A percentile compares a stretch with the other conserved stretches of the same genome.
Evolutionary conservation across 768 basidiomycete genomes (phyloP).

Genomic region (Pholiota microspora): DNA sequence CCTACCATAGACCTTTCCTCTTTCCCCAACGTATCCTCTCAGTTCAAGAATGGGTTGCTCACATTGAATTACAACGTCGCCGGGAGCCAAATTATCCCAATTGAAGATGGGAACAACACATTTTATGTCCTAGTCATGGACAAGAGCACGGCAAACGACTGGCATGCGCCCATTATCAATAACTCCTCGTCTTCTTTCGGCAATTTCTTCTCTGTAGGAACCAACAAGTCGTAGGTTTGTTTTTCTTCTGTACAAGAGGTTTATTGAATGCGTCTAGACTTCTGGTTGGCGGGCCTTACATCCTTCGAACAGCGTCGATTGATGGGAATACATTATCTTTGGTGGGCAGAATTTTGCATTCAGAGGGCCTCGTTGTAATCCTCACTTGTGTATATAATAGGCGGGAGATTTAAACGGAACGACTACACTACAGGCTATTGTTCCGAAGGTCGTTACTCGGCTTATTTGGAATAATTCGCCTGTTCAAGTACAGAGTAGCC

Average conservation of each 20-base stretch:
- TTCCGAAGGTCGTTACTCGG: conserved; percentile 31
- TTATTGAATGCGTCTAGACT: conserved; percentile 24
- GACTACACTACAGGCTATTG: conserved; percentile 42
- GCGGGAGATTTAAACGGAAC: conserved; percentile 50
- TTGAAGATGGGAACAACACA: conserved; percentile 24
- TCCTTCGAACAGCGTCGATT: conserved; percentile 49
- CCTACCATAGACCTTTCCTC: conserved; percentile 27
- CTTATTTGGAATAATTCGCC: conserved; percentile 41
- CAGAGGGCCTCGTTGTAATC: not conserved
- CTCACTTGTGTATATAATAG: conserved; percentile 21
- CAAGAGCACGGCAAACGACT: conserved; percentile 44
- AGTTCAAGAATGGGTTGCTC: conserved; percentile 33
- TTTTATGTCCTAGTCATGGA: conserved; percentile 39
- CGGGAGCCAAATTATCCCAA: conserved; percentile 32
- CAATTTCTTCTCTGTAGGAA: conserved; percentile 43
- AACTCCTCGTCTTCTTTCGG: conserved; percentile 31
- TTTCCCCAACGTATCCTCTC: conserved; percentile 29
- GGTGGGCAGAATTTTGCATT: conserved; percentile 20
- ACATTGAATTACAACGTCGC: conserved; percentile 37
- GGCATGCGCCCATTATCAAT: conserved; percentile 48
- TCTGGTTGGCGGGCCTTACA: conserved; percentile 51
- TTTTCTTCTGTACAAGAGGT: not conserved
- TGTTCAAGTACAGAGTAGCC: conserved; percentile 22
- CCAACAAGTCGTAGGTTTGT: conserved; percentile 36
- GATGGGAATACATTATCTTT: conserved; percentile 31